These are phyloP conservation scores for Rhizopus arrhizus DNA, from an alignment of 371 early-diverging fungal genomes.

Conservation along the genomic window DNA sequence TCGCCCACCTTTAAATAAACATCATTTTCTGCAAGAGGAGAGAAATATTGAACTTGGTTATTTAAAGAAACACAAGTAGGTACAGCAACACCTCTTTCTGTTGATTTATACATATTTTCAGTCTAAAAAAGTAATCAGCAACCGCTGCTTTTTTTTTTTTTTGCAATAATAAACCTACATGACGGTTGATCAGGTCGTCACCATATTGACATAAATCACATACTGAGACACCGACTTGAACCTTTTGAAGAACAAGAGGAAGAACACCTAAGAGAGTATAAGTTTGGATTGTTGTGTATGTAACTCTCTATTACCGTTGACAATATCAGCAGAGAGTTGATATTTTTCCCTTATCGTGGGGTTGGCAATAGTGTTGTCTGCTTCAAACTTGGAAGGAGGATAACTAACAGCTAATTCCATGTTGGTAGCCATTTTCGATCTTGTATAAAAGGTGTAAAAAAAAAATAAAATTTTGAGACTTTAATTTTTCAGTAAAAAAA, in stretches of 20 bases:
- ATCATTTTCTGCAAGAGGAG: slow-evolving; percentile 68
- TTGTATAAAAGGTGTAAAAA: not conserved
- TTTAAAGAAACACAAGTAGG: slow-evolving; percentile 87
- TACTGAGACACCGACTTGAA: slow-evolving; percentile 65
- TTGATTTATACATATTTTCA: slow-evolving; percentile 61
- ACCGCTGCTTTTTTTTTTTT: not conserved
- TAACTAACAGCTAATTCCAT: slow-evolving; percentile 46
- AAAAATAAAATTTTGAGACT: slow-evolving; percentile 2
- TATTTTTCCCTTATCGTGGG: slow-evolving; percentile 77
- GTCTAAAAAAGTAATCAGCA: slow-evolving; percentile 47
- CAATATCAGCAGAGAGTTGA: slow-evolving; percentile 78
- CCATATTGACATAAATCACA: slow-evolving; percentile 82
- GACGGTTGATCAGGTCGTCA: slow-evolving; percentile 72
- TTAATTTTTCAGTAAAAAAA: too few species aligned
- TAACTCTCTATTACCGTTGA: slow-evolving; percentile 61
- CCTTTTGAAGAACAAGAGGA: slow-evolving; percentile 56
- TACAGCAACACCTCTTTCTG: slow-evolving; percentile 85
- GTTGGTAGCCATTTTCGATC: slow-evolving; percentile 12
- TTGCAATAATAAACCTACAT: slow-evolving; percentile 44
- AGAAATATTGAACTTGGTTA: slow-evolving; percentile 74
- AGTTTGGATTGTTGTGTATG: not conserved
- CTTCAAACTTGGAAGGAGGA: slow-evolving; percentile 56
- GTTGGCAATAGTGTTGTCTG: slow-evolving; percentile 68
- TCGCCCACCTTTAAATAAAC: slow-evolving; percentile 72
- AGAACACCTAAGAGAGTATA: slow-evolving; percentile 32